A percentile compares a stretch with the other conserved stretches of the same genome.
phyloP scores from a whole-genome alignment of 106 monocot species.

The Hemerocallis citrina region DNA sequence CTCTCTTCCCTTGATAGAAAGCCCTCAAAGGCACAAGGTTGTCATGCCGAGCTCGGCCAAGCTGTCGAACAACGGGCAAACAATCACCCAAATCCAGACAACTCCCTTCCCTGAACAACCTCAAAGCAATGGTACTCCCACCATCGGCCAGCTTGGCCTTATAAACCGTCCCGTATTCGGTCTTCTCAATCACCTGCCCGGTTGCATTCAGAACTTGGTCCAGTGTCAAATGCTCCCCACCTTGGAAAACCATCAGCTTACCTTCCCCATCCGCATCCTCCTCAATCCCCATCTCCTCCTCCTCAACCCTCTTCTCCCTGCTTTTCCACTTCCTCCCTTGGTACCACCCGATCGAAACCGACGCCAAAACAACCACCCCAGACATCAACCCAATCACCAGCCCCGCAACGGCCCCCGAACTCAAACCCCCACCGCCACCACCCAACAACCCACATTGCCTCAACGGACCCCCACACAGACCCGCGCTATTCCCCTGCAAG shows the following conservation, averaged over 20 bases:
- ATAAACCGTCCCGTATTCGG: conserved; percentile 82
- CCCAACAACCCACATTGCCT: conserved; percentile 38
- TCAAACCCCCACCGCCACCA: background rate
- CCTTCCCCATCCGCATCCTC: conserved; percentile 34
- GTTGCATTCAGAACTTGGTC: conserved; percentile 88
- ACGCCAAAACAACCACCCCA: conserved; percentile 55
- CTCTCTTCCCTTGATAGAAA: conserved; percentile 84
- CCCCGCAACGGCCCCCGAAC: conserved; percentile 53
- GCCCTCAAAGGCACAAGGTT: conserved; percentile 69
- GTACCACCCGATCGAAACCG: conserved; percentile 49
- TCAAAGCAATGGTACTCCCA: conserved; percentile 54
- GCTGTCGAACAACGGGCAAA: conserved; percentile 48
- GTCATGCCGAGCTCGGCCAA: conserved; percentile 73
- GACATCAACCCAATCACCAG: conserved; percentile 79
- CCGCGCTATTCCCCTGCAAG: conserved; percentile 45
- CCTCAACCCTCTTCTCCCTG: conserved; percentile 10
- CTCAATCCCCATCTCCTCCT: conserved; percentile 33
- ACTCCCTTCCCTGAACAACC: conserved; percentile 73
- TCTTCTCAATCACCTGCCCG: conserved; percentile 91
- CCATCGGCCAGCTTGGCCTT: conserved; percentile 92
- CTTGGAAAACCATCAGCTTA: conserved; percentile 69
- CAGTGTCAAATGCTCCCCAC: conserved; percentile 79
- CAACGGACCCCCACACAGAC: conserved; percentile 52
- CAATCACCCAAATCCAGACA: conserved; percentile 50
- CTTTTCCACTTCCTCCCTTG: conserved; percentile 53